Evolutionary conservation across 306 rosid species (phyloP), one percentile per base, ranked within the genome.

Genomic region (Lablab purpureus): DNA sequence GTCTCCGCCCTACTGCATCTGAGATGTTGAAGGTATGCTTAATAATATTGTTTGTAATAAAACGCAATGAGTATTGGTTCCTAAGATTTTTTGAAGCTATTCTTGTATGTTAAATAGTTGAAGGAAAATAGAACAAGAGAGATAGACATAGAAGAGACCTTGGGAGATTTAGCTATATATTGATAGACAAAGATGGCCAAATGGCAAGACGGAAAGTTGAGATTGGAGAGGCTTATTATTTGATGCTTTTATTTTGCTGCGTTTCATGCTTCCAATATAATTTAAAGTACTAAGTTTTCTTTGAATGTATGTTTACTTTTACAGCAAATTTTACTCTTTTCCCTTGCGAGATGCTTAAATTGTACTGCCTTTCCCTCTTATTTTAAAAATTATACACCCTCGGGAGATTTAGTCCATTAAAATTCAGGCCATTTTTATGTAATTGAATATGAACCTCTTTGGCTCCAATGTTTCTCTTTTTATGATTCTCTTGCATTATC

Each of bases 11-110:
- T 59, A 80, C 93, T 36, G 97, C 99, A 78, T 76, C 92, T 78
- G 99, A 95, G 90, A 90, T 95, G 99, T 82, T 95, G 90, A 95
- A 95, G 97, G 99, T 90, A 86, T 66, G 87, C 75, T 75, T 18
- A 64, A 36, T 52, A 68, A 15, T 55, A 54, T 77, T 81, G 15
- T 64, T 63, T 69, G 43, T 23, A 66, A 36, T 68, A n/a, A 36
- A 54, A 62, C 71, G 45, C 10, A 46, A 63, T 74, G 49, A 67
- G 18, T 41, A 3, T 73, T 54, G 50, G 50, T 56, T 47, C 68
- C 22, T 74, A 5, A 76, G 63, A 27, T 76, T 50, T 60, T 67
- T 23, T 14, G 28, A 65, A 65, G 14, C 49, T 64, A 18, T 37
- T 18, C 55, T 73, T 77, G 46, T 40, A 32, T 54, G 17, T 50